phyloP scores from a whole-genome alignment of 2,329 filamentous ascomycete genomes.

The Gaeumannomyces tritici region DNA sequence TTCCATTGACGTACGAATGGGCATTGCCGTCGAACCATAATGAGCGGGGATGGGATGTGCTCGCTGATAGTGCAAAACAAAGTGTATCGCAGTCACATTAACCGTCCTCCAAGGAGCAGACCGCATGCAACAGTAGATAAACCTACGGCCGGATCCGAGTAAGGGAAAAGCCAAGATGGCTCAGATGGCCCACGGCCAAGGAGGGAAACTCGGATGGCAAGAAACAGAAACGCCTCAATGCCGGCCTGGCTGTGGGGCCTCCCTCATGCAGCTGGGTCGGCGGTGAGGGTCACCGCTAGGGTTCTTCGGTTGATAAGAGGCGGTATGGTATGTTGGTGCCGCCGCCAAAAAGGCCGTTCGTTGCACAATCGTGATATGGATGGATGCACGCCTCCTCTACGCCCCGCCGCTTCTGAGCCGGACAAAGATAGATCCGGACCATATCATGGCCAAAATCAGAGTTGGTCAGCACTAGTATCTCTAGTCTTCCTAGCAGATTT shows the following conservation, averaged over 20 bases:
- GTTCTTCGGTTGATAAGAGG: background rate
- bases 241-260: background rate
- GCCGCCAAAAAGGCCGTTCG: no score
- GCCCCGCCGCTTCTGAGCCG: no score
- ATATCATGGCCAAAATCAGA: no score
- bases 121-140: background rate
- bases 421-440: background rate
- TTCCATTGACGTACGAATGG: background rate
- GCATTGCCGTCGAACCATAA: background rate
- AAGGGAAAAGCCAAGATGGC: background rate
- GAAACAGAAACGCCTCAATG: background rate
- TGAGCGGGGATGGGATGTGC: background rate
- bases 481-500: background rate
- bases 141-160: background rate
- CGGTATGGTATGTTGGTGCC: background rate
- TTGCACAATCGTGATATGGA: no score
- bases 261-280: background rate
- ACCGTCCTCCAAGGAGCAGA: background rate
- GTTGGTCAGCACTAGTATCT: no score
- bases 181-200: background rate
- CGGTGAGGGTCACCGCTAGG: background rate
- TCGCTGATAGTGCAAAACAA: background rate
- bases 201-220: background rate
- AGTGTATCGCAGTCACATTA: no score
- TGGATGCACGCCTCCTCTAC: no score